Evolutionary conservation across 106 monocot genomes (phyloP).

Genomic region (Iris macrosiphon): DNA sequence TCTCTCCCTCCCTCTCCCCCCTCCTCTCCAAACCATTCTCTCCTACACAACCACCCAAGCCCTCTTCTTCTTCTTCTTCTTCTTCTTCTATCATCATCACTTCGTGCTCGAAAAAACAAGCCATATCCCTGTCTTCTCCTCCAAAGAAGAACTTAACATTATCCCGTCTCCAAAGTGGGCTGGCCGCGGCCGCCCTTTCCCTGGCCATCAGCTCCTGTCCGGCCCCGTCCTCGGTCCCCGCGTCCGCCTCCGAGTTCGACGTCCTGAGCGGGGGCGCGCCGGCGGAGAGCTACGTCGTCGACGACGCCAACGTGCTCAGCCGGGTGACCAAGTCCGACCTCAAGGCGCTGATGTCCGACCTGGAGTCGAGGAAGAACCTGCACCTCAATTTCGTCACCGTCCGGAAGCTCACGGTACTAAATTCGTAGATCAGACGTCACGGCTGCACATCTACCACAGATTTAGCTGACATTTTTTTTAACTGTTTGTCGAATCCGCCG

Average conservation of each 20-base stretch:
- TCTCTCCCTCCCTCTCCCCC: slow-evolving; percentile 22
- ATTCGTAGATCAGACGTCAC: too few relatives aligned
- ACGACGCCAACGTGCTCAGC: slow-evolving; percentile 90
- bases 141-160: slow-evolving; percentile 26
- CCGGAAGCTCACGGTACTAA: slow-evolving; percentile 92
- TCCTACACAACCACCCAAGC: slow-evolving; percentile 4
- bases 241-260: slow-evolving; percentile 87
- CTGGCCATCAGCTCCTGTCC: slow-evolving; percentile 69
- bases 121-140: neutral
- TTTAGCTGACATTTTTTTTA: too few relatives aligned
- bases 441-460: too few relatives aligned
- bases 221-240: slow-evolving; percentile 10
- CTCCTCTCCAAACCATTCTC: slow-evolving; percentile 1
- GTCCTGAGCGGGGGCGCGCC: slow-evolving; percentile 78
- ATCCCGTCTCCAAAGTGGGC: slow-evolving; percentile 46
- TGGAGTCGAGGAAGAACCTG: slow-evolving; percentile 85
- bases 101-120: neutral
- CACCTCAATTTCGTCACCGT: slow-evolving; percentile 84
- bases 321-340: slow-evolving; percentile 87
- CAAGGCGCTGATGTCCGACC: slow-evolving; percentile 60
- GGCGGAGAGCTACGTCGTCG: slow-evolving; percentile 65
- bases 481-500: too few relatives aligned
- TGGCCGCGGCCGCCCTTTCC: slow-evolving; percentile 76
- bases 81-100: slow-evolving; percentile 5
- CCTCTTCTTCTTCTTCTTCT: slow-evolving; percentile 6